phyloP scores from a whole-genome alignment of 2,329 filamentous ascomycete genomes.

The Monosporascus sp. region DNA sequence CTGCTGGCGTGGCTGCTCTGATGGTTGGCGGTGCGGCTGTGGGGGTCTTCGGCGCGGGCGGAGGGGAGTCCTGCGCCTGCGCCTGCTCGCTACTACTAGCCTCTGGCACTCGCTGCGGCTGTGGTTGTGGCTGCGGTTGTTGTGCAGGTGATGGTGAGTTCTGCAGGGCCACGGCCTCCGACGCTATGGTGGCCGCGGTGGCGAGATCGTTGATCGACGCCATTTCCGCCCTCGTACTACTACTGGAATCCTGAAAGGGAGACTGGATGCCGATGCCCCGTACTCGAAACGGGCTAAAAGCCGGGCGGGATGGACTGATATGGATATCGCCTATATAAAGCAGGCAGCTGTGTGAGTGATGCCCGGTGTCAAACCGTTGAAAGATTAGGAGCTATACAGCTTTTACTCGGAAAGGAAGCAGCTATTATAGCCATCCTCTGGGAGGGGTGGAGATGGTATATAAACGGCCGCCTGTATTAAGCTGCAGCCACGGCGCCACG shows the following conservation, averaged over 20 bases:
- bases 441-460: not conserved
- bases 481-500: not conserved
- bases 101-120: not conserved
- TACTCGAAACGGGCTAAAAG: too few relatives aligned
- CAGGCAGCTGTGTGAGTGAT: too few relatives aligned
- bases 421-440: too few relatives aligned
- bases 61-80: not conserved
- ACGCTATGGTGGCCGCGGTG: conserved; percentile 40
- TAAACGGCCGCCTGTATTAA: not conserved
- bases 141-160: conserved; percentile 1
- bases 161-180: conserved; percentile 26
- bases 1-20: too few relatives aligned
- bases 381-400: too few relatives aligned
- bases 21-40: not conserved
- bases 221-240: conserved; percentile 19
- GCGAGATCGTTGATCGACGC: conserved; percentile 46
- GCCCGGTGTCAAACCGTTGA: too few relatives aligned
- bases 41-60: not conserved
- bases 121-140: not conserved
- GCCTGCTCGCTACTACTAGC: not conserved
- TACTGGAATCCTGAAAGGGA: not conserved
- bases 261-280: not conserved
- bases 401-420: too few relatives aligned
- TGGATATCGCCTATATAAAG: too few relatives aligned
- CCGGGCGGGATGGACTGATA: too few relatives aligned